Evolutionary conservation across 1,139 yeast genomes (phyloP).

Genomic region (Wickerhamomyces sp.): DNA sequence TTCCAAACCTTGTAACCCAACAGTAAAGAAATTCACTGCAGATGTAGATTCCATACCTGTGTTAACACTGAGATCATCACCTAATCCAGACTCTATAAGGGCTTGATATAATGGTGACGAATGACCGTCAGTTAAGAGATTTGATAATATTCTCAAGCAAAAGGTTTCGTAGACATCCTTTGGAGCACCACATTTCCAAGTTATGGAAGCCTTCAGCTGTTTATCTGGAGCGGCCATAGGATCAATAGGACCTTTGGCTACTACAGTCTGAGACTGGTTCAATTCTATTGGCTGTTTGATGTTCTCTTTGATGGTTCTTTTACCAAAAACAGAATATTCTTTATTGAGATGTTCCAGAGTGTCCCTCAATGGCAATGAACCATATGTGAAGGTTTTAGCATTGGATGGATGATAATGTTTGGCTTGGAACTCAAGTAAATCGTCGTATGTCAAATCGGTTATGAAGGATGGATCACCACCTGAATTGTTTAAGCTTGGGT

Average conservation of each 20-base stretch:
- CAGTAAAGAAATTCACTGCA: conserved; percentile 69
- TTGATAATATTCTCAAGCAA: conserved; percentile 66
- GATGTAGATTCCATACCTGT: conserved; percentile 86
- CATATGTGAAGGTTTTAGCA: conserved; percentile 83
- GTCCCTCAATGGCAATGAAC: conserved; percentile 60
- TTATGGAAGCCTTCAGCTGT: conserved; percentile 75
- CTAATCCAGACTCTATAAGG: conserved; percentile 78
- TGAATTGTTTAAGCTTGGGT: conserved; percentile 79
- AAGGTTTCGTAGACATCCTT: conserved; percentile 66
- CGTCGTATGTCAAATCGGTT: conserved; percentile 69
- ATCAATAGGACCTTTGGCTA: conserved; percentile 73
- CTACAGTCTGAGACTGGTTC: conserved; percentile 30
- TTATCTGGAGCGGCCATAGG: conserved; percentile 68
- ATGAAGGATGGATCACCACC: conserved; percentile 93
- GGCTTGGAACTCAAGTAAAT: conserved; percentile 70
- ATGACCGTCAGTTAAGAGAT: conserved; percentile 84
- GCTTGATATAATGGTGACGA: conserved; percentile 85
- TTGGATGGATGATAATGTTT: conserved; percentile 86
- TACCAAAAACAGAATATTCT: conserved; percentile 51
- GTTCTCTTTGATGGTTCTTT: conserved; percentile 29
- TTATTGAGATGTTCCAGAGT: conserved; percentile 58
- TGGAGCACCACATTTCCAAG: conserved; percentile 85
- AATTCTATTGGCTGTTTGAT: conserved; percentile 41
- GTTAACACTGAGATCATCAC: conserved; percentile 83
- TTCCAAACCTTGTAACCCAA: conserved; percentile 79